Conservation (phyloP, 2,329 filamentous ascomycete species). For the Thielaviopsis populi region DNA sequence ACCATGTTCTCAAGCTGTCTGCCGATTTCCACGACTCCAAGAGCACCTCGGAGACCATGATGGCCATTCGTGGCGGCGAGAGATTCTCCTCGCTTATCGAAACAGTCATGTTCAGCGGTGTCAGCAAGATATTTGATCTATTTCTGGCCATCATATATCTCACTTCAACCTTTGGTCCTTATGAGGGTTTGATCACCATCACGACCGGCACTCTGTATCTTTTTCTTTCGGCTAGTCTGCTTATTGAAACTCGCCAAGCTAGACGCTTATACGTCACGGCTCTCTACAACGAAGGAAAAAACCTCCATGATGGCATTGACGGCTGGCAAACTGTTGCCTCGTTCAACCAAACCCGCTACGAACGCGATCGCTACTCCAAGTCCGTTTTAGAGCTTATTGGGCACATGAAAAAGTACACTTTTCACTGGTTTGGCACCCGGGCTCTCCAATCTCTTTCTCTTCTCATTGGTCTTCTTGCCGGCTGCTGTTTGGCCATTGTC, state of each 20-base stretch:
- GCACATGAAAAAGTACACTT: conserved; percentile 11
- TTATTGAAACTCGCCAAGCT: conserved; percentile 34
- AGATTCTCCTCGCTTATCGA: conserved; percentile 42
- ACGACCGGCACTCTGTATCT: conserved; percentile 43
- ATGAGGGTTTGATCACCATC: conserved; percentile 47
- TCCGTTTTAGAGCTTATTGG: conserved; percentile 27
- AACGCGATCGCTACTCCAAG: conserved; percentile 37
- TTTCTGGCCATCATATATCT: conserved; percentile 44
- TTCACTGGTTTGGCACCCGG: conserved; percentile 18
- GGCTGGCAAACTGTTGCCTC: conserved; percentile 45
- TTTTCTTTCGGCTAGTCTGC: conserved; percentile 37
- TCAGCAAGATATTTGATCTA: conserved; percentile 47
- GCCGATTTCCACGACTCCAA: conserved; percentile 48
- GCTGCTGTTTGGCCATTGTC: conserved; percentile 44
- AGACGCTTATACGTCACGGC: conserved; percentile 37
- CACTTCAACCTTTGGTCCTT: conserved; percentile 41
- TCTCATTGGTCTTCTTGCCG: conserved; percentile 53
- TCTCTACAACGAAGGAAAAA: conserved; percentile 40
- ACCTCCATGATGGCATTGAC: conserved; percentile 40
- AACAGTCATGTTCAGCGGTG: conserved; percentile 40
- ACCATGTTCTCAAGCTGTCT: conserved; percentile 44
- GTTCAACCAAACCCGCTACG: conserved; percentile 44
- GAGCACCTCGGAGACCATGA: conserved; percentile 42
- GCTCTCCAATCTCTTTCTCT: conserved; percentile 47
- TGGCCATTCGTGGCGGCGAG: conserved; percentile 40